phyloP scores from a whole-genome alignment of 352 stramenopile species.

The Globisporangium mamillatum region DNA sequence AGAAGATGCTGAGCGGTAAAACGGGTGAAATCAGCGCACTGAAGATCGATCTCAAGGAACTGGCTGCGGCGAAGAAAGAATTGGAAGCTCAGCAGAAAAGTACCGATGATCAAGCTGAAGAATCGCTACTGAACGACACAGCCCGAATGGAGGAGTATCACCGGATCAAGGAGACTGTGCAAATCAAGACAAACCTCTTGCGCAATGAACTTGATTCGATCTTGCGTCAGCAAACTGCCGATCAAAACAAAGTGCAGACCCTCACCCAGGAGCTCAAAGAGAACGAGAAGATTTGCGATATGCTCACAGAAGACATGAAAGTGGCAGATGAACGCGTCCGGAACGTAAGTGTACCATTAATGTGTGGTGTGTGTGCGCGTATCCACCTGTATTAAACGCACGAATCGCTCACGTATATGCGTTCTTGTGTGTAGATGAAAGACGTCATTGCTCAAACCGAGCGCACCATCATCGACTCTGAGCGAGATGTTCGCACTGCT shows the following conservation, averaged over 20 bases:
- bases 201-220: slow-evolving; percentile 74
- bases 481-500: slow-evolving; percentile 48
- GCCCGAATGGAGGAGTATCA: slow-evolving; percentile 78
- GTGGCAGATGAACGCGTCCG: slow-evolving; percentile 57
- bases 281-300: slow-evolving; percentile 64
- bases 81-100: slow-evolving; percentile 47
- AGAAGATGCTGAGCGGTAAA: slow-evolving; percentile 84
- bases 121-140: slow-evolving; percentile 52
- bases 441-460: slow-evolving; percentile 67
- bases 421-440: slow-evolving; percentile 44
- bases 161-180: slow-evolving; percentile 71
- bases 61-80: slow-evolving; percentile 55
- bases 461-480: slow-evolving; percentile 43
- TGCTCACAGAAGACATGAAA: slow-evolving; percentile 59
- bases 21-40: slow-evolving; percentile 80
- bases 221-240: slow-evolving; percentile 55
- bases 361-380: background rate
- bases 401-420: background rate
- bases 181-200: slow-evolving; percentile 69
- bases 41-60: slow-evolving; percentile 58
- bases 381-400: background rate
- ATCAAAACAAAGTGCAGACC: slow-evolving; percentile 72
- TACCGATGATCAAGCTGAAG: slow-evolving; percentile 32
- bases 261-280: slow-evolving; percentile 69
- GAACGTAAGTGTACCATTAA: slow-evolving; percentile 33